A percentile compares a stretch with the other conserved stretches of the same genome.
Conservation (phyloP, 2,329 filamentous ascomycete genomes). For the Cercospora janseana region DNA sequence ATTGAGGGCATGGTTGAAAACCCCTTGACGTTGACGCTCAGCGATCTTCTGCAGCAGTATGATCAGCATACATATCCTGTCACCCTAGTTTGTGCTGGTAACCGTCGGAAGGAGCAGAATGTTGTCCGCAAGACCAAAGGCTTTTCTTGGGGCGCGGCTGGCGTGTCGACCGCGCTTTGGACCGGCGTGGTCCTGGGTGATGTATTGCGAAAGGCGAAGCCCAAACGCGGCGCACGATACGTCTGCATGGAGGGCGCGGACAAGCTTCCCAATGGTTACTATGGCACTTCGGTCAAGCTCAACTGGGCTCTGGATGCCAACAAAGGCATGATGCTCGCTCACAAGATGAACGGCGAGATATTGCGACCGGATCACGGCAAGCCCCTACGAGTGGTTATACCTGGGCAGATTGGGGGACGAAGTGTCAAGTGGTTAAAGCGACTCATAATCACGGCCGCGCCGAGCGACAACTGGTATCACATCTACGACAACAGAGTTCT, state of each 20-base stretch:
- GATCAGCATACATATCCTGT: slow-evolving; percentile 82
- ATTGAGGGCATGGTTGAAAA: slow-evolving; percentile 83
- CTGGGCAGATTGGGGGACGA: slow-evolving; percentile 85
- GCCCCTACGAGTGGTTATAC: slow-evolving; percentile 77
- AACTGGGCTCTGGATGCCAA: slow-evolving; percentile 85
- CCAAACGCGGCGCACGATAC: slow-evolving; percentile 69
- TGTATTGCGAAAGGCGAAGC: slow-evolving; percentile 66
- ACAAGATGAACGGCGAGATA: slow-evolving; percentile 84
- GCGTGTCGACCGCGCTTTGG: slow-evolving; percentile 82
- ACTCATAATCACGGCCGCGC: slow-evolving; percentile 71
- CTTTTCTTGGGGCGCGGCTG: slow-evolving; percentile 89
- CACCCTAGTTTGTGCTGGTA: slow-evolving; percentile 88
- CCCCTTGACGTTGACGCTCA: slow-evolving; percentile 69
- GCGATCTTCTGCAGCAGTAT: slow-evolving; percentile 69
- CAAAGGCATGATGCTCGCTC: slow-evolving; percentile 78
- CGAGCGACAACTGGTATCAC: slow-evolving; percentile 93
- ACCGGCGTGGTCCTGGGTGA: slow-evolving; percentile 77
- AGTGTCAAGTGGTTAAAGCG: slow-evolving; percentile 91
- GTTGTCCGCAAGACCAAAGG: slow-evolving; percentile 86
- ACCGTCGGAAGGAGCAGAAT: slow-evolving; percentile 90
- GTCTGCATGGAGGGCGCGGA: slow-evolving; percentile 92
- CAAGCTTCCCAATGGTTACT: slow-evolving; percentile 79
- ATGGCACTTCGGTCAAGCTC: slow-evolving; percentile 83
- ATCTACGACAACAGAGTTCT: slow-evolving; percentile 90
- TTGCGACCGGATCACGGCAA: slow-evolving; percentile 82